A percentile compares a stretch with the other conserved stretches of the same genome.
phyloP scores from a whole-genome alignment of 2,329 filamentous ascomycete species.

The Scopulariopsis brevicaulis region DNA sequence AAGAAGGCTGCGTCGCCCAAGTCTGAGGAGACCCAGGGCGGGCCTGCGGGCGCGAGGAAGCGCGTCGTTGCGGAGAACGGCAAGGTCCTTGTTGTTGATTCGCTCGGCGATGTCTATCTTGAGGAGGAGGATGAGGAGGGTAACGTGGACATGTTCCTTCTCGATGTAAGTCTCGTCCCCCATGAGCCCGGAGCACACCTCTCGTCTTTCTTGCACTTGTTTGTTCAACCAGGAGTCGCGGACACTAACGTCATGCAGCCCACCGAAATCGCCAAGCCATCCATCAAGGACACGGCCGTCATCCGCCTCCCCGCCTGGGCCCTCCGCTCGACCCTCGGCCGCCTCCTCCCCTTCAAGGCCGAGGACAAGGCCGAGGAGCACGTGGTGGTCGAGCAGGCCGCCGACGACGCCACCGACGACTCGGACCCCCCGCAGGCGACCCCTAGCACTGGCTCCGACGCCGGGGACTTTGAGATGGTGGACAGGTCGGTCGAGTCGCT shows the following conservation, averaged over 20 bases:
- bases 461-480: conserved; percentile 51
- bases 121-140: conserved; percentile 87
- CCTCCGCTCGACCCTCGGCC: conserved; percentile 46
- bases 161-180: conserved; percentile 57
- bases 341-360: conserved; percentile 29
- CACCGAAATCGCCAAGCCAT: conserved; percentile 68
- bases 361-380: conserved; percentile 22
- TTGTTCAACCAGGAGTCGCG: neutral
- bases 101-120: conserved; percentile 84
- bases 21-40: conserved; percentile 29
- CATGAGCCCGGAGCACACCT: neutral
- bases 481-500: conserved; percentile 49
- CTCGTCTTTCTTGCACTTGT: neutral
- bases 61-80: conserved; percentile 88
- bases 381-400: conserved; percentile 21
- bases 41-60: conserved; percentile 69
- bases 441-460: conserved; percentile 46
- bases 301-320: conserved; percentile 66
- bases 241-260: conserved; percentile 35
- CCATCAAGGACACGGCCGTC: conserved; percentile 71
- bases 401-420: conserved; percentile 23
- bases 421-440: conserved; percentile 34
- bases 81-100: conserved; percentile 88
- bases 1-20: conserved; percentile 24
- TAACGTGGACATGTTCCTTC: conserved; percentile 67